A percentile compares a stretch with the other conserved stretches of the same genome.
Conservation (phyloP, 345 rosid species). For the Ceriops decandra region DNA sequence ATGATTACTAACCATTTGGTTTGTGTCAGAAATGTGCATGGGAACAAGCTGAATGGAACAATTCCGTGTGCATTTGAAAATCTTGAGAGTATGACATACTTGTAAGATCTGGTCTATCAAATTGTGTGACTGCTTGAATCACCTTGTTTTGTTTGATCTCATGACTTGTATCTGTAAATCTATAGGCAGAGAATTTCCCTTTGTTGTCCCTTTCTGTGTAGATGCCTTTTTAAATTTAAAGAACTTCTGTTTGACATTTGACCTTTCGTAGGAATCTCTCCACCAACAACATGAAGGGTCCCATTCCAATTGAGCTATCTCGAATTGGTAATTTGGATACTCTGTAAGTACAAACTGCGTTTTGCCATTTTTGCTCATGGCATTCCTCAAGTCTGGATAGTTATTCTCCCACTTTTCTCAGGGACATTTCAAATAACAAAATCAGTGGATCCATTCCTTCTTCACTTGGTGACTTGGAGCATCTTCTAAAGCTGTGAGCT, state of each 20-base stretch:
- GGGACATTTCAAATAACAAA: constrained; percentile 86
- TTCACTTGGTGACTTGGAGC: constrained; percentile 93
- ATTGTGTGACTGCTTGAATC: background rate
- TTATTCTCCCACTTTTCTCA: constrained; percentile 19
- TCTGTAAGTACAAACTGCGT: constrained; percentile 49
- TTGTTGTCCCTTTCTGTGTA: background rate
- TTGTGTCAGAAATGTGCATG: constrained; percentile 68
- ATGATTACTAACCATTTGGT: constrained; percentile 15
- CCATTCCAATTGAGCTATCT: constrained; percentile 84
- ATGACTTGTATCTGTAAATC: too few species aligned
- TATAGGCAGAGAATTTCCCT: too few species aligned
- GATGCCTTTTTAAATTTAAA: too few species aligned
- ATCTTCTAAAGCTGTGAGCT: constrained; percentile 85
- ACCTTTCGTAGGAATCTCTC: constrained; percentile 64
- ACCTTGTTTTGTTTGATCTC: too few species aligned
- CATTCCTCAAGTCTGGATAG: background rate
- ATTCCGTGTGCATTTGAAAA: constrained; percentile 74
- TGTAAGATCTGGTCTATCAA: constrained; percentile 49
- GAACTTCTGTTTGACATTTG: background rate
- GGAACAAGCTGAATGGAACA: constrained; percentile 75
- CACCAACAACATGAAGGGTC: constrained; percentile 64
- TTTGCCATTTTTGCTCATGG: constrained; percentile 3
- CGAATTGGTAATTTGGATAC: constrained; percentile 88
- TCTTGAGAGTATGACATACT: constrained; percentile 86
- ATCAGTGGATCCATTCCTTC: constrained; percentile 81